These are phyloP conservation scores for Noccaea bulbosa DNA, from an alignment of 345 rosid species.

Conservation along the genomic window DNA sequence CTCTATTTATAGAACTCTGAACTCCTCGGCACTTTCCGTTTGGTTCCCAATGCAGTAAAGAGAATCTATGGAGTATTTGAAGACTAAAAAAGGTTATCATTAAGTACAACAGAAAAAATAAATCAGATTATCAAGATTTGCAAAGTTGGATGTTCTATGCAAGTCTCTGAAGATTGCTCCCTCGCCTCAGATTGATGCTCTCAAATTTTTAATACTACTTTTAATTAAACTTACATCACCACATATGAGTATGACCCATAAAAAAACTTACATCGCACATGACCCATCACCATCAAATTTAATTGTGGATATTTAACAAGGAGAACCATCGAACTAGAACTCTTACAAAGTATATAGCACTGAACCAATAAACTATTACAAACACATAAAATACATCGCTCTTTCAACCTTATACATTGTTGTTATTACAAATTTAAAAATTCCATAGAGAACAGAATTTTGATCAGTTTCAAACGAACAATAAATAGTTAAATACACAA, in stretches of 20 bases:
- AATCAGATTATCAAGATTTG: conserved; percentile 14
- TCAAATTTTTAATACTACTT: conserved; percentile 12
- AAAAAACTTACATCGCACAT: conserved; percentile 25
- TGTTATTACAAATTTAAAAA: neutral
- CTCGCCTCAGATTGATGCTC: conserved; percentile 24
- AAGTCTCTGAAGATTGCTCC: conserved; percentile 30
- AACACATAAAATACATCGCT: conserved; percentile 1
- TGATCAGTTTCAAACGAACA: neutral
- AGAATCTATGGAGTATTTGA: conserved; percentile 9
- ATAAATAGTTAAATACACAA: neutral
- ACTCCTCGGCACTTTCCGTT: conserved; percentile 31
- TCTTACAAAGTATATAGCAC: neutral
- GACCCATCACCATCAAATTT: conserved; percentile 36
- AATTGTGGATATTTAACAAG: conserved; percentile 21
- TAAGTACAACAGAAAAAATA: neutral
- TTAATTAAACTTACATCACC: conserved; percentile 11
- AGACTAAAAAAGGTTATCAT: neutral
- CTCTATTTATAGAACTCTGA: conserved; percentile 31
- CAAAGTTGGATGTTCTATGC: conserved; percentile 28
- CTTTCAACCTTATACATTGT: neutral
- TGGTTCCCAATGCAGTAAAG: conserved; percentile 21
- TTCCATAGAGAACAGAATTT: neutral
- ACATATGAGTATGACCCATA: conserved; percentile 1
- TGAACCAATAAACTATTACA: neutral
- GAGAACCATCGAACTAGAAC: conserved; percentile 34